A percentile compares a stretch with the other conserved stretches of the same genome.
Conservation (phyloP, 1,139 yeast species). For the Maudiozyma humilis region DNA sequence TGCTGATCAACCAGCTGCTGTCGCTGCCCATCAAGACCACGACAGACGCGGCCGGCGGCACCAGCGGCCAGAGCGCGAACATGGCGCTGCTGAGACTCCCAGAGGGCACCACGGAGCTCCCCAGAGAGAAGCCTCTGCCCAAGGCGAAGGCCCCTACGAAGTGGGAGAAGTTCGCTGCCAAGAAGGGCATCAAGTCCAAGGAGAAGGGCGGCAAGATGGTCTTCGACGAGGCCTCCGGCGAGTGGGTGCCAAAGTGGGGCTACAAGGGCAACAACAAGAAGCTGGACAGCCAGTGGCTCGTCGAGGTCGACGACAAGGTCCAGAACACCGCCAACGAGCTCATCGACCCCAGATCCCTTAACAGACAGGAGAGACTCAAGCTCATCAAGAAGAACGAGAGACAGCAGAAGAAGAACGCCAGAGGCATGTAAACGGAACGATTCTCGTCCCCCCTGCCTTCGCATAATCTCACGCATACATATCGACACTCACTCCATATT, state of each 20-base stretch:
- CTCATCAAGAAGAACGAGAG: slow-evolving; percentile 77
- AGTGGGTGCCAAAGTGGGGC: slow-evolving; percentile 99
- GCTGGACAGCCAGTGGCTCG: slow-evolving; percentile 87
- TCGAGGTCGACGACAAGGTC: slow-evolving; percentile 76
- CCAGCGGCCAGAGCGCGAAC: slow-evolving; percentile 57
- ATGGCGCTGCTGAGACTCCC: slow-evolving; percentile 83
- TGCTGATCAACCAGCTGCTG: slow-evolving; percentile 79
- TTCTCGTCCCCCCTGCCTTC: neutral
- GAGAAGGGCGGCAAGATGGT: slow-evolving; percentile 86
- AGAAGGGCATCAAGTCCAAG: slow-evolving; percentile 88
- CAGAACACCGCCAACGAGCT: slow-evolving; percentile 61
- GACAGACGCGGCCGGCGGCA: slow-evolving; percentile 56
- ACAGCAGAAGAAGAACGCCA: slow-evolving; percentile 78
- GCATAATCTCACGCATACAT: too few species aligned
- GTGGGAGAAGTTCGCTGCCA: slow-evolving; percentile 95
- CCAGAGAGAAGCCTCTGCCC: slow-evolving; percentile 94
- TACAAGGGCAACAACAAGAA: slow-evolving; percentile 87
- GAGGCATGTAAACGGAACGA: slow-evolving; percentile 21
- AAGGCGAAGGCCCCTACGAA: slow-evolving; percentile 85
- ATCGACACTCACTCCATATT: too few species aligned
- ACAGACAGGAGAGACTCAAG: slow-evolving; percentile 75
- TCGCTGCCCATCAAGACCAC: slow-evolving; percentile 84
- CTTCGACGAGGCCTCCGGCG: slow-evolving; percentile 79
- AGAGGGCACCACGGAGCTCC: slow-evolving; percentile 71
- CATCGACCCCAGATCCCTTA: slow-evolving; percentile 77